Conservation (phyloP, 73 alveolate species). For the Durusdinium trenchii region DNA sequence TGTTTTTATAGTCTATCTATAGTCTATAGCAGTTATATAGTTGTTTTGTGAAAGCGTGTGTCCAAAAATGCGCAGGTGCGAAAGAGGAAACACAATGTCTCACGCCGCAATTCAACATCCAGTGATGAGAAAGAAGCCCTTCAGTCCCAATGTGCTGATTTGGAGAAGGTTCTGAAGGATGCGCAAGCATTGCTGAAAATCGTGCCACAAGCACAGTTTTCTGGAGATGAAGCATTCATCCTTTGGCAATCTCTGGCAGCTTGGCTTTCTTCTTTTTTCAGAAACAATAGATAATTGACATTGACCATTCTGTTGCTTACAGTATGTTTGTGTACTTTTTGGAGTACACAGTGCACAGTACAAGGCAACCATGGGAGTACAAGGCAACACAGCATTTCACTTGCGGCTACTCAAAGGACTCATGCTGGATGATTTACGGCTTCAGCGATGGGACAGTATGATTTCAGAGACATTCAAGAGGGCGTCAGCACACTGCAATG, state of each 20-base stretch:
- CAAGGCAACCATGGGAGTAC: too few species aligned
- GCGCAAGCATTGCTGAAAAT: neutral
- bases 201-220: neutral
- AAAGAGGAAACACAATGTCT: neutral
- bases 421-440: neutral
- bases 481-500: neutral
- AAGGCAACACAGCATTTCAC: neutral
- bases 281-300: neutral
- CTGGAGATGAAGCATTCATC: neutral
- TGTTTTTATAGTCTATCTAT: too few species aligned
- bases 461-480: neutral
- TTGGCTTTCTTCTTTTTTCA: neutral
- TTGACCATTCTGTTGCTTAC: neutral
- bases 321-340: too few species aligned
- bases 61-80: neutral
- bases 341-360: neutral
- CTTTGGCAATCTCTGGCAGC: neutral
- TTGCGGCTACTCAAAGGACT: neutral
- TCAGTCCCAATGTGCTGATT: neutral
- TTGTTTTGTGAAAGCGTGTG: too few species aligned
- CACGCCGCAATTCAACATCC: neutral
- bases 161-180: neutral
- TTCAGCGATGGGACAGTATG: neutral
- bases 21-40: too few species aligned
- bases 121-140: too few species aligned